Conservation (phyloP, 768 basidiomycete genomes). For the Tremella fuciformis region DNA sequence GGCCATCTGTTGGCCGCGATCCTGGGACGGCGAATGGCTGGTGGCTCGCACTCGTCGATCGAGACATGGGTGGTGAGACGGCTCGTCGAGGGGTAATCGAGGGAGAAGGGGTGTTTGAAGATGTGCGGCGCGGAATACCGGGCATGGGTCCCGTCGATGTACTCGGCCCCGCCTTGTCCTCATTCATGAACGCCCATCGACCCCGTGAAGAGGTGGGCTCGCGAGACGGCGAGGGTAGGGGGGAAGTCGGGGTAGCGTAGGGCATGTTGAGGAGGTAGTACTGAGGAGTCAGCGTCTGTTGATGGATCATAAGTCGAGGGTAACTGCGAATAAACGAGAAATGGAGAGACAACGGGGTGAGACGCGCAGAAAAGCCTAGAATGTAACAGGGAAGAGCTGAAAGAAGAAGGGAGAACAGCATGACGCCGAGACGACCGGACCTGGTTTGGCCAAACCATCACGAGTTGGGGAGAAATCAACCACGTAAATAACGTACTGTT, state of each 20-base stretch:
- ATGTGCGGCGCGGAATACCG: constrained; percentile 43
- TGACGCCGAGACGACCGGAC: too few species aligned
- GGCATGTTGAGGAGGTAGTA: constrained; percentile 31
- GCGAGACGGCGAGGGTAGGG: constrained; percentile 34
- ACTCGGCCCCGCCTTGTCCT: constrained; percentile 17
- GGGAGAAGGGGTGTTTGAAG: constrained; percentile 21
- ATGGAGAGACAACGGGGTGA: constrained; percentile 3
- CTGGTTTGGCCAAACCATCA: too few species aligned
- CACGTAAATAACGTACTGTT: too few species aligned
- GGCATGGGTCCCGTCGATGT: constrained; percentile 39
- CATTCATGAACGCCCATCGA: constrained; percentile 29
- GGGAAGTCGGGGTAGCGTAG: constrained; percentile 47
- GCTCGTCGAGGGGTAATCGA: constrained; percentile 29
- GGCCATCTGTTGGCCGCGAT: constrained; percentile 36
- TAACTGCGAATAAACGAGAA: constrained; percentile 6
- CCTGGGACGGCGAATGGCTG: constrained; percentile 16
- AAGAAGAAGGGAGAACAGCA: too few species aligned
- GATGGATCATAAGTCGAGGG: constrained; percentile 2
- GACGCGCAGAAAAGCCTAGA: too few species aligned
- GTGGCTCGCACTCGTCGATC: constrained; percentile 20
- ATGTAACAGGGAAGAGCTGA: too few species aligned
- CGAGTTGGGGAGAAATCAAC: too few species aligned
- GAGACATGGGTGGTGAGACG: constrained; percentile 26
- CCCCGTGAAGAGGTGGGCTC: constrained; percentile 23
- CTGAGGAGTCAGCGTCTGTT: too few species aligned